These are phyloP conservation scores for Keithomyces neogunnii DNA, from an alignment of 2,329 filamentous ascomycete species.

Conservation along the genomic window DNA sequence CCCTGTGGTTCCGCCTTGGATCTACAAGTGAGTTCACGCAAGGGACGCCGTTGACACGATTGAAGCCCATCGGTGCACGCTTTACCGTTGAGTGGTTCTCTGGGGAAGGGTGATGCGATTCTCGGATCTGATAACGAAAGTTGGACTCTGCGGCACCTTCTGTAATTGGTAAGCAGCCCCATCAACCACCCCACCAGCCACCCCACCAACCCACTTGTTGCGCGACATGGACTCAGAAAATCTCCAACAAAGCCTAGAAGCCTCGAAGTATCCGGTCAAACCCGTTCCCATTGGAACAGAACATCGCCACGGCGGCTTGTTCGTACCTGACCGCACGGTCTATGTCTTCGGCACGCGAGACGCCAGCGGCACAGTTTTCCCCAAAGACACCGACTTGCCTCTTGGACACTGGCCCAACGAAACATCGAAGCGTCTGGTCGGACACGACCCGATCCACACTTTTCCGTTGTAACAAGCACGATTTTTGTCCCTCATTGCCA, in stretches of 20 bases:
- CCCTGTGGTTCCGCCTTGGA: too few relatives aligned
- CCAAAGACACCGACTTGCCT: too few relatives aligned
- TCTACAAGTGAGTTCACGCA: too few relatives aligned
- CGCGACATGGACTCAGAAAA: background rate
- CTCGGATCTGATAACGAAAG: constrained; percentile 5
- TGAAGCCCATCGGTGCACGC: too few relatives aligned
- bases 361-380: too few relatives aligned
- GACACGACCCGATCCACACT: background rate
- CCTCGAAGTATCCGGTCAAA: background rate
- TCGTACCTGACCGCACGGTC: too few relatives aligned
- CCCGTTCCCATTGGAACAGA: background rate
- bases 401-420: too few relatives aligned
- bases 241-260: background rate
- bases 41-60: too few relatives aligned
- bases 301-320: constrained; percentile 1
- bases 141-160: too few relatives aligned
- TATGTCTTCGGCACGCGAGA: too few relatives aligned
- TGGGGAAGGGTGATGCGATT: background rate
- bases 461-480: background rate
- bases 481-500: background rate
- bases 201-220: background rate
- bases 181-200: background rate
- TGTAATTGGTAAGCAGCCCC: background rate
- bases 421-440: too few relatives aligned
- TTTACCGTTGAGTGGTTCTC: too few relatives aligned